Evolutionary conservation across 2,329 filamentous ascomycete genomes (phyloP), one percentile per base, ranked within the genome.

Genomic region (Ilyonectria robusta): DNA sequence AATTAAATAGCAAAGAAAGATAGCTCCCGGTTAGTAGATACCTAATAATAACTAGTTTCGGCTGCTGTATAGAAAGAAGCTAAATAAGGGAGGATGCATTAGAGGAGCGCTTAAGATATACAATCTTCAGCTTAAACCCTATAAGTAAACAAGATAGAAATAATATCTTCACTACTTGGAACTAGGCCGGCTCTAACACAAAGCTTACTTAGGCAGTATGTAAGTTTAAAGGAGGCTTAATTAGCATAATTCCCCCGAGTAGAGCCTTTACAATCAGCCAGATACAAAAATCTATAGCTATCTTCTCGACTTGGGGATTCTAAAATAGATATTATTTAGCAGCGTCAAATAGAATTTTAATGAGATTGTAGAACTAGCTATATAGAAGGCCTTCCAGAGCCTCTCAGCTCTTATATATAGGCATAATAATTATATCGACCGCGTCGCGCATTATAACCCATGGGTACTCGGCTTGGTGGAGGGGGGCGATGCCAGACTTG

Each of bases 111-210:
- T 6, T 1, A 29, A 50, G 46, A 50, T 50, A 50, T 17, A 6
- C 46, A 21, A 50, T 50, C 46, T 50, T 50, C 46, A 6, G 46
- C 46, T 29, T 8, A 21, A 50, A 50, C 46, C 46, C 46, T 17
- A 10, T 50, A 50, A 17, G 46, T 50, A 2, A 50, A 50, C 8
- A 21, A 9, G 19, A 50, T 50, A 3, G 21, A 19, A 50, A 50
- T 29, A 6, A 17, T 3, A 13, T 50, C n/a, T 50, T 21, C 19
- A 50, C 46, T n/a, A 17, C 19, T 15, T 19, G 46, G 46, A 7
- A 50, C 46, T 23, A 50, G 23, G 21, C 21, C 23, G 4, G 23
- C 23, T 26, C 8, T 50, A 15, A 50, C 26, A 8, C 46, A 21
- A 10, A 50, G 46, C 46, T 50, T 50, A 50, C 46, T 50, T 6